Conservation (phyloP, 2,329 filamentous ascomycete species). For the Xylaria polymorpha region DNA sequence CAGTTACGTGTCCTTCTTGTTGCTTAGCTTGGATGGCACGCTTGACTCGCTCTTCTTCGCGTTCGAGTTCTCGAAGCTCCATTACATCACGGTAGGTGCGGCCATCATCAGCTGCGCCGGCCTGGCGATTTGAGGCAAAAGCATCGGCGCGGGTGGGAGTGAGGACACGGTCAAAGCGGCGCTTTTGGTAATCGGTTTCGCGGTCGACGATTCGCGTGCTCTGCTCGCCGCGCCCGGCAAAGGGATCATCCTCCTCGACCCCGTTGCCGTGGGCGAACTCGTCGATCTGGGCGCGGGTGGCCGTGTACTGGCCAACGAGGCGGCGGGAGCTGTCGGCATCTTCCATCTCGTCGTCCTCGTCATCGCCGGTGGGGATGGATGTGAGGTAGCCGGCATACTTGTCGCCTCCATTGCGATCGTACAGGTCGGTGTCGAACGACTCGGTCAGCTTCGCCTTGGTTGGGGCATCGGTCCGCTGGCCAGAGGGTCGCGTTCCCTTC, state of each 20-base stretch:
- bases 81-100: constrained; percentile 91
- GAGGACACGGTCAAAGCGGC: constrained; percentile 86
- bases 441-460: constrained; percentile 94
- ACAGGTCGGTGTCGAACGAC: constrained; percentile 86
- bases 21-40: constrained; percentile 83
- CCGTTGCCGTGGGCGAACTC: constrained; percentile 89
- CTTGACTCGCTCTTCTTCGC: constrained; percentile 89
- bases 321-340: constrained; percentile 79
- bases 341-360: constrained; percentile 82
- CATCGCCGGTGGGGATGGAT: constrained; percentile 83
- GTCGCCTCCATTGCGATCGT: constrained; percentile 80
- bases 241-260: constrained; percentile 90
- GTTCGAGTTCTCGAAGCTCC: constrained; percentile 88
- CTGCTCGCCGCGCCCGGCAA: constrained; percentile 85
- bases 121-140: constrained; percentile 80
- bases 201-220: constrained; percentile 90
- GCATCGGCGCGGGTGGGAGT: constrained; percentile 88
- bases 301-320: constrained; percentile 95
- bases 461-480: constrained; percentile 83
- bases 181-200: constrained; percentile 98
- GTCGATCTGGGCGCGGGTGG: constrained; percentile 89
- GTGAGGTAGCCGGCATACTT: constrained; percentile 91
- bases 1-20: constrained; percentile 67
- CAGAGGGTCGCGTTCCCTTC: constrained; percentile 83
- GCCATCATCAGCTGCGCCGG: constrained; percentile 74